Percentiles rank a stretch among this genome's conserved stretches.
Evolutionary conservation across 805 yeast genomes (phyloP).

Genomic region (Millerozyma miso): DNA sequence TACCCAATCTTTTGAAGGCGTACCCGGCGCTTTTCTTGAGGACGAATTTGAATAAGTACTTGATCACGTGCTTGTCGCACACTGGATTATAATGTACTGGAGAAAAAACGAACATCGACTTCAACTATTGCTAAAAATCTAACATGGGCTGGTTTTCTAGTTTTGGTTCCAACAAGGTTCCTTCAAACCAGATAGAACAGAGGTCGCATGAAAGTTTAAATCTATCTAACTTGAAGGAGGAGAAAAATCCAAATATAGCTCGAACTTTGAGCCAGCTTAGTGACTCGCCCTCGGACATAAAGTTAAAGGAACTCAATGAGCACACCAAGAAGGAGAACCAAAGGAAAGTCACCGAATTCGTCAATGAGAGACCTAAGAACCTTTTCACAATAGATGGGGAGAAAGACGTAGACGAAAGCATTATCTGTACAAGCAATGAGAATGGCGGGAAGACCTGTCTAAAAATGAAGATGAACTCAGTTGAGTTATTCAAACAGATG

Average conservation of each 20-base stretch:
- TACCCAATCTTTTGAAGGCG: too few species aligned
- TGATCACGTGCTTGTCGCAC: not conserved
- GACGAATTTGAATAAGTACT: too few species aligned
- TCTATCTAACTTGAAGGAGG: conserved; percentile 8
- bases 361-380: conserved; percentile 25
- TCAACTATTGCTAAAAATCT: not conserved
- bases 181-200: conserved; percentile 19
- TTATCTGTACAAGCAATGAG: conserved; percentile 43
- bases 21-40: too few species aligned
- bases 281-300: conserved; percentile 9
- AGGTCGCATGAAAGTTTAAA: conserved; percentile 22
- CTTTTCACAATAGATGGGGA: conserved; percentile 41
- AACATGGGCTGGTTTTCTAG: conserved; percentile 16
- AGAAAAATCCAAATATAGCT: conserved; percentile 19
- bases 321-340: conserved; percentile 10
- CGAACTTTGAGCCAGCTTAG: conserved; percentile 26
- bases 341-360: conserved; percentile 26
- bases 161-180: conserved; percentile 3
- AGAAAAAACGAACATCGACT: not conserved
- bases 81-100: not conserved
- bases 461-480: conserved; percentile 35
- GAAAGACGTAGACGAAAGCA: conserved; percentile 31
- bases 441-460: conserved; percentile 47
- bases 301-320: conserved; percentile 6
- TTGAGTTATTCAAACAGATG: conserved; percentile 45